phyloP scores from a whole-genome alignment of 192 early-diverging fungal species.

The Phycomyces blakesleeanus region DNA sequence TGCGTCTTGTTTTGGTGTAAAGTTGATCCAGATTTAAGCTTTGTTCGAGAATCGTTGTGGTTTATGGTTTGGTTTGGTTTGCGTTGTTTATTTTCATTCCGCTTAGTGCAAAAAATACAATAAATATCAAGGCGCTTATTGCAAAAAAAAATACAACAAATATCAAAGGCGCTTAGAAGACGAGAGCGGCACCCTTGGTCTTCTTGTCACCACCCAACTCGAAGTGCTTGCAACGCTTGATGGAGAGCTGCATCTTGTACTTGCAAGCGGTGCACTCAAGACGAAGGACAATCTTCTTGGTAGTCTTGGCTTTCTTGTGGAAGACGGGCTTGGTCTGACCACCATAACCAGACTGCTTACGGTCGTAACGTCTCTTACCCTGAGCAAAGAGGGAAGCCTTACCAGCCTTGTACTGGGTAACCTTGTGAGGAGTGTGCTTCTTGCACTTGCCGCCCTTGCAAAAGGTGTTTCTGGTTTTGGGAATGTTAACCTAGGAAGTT shows the following conservation, averaged over 20 bases:
- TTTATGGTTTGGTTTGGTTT: too few species aligned
- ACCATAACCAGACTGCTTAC: constrained; percentile 99
- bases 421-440: constrained; percentile 99
- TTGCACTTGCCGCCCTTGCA: constrained; percentile 97
- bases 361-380: constrained; percentile 68
- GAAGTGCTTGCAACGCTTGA: constrained; percentile 99
- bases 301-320: constrained; percentile 99
- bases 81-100: too few species aligned
- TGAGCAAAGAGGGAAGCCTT: constrained; percentile 99
- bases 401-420: constrained; percentile 99
- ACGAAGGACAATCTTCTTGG: constrained; percentile 99
- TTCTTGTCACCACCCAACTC: constrained; percentile 99
- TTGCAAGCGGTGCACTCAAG: constrained; percentile 98
- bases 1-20: too few species aligned
- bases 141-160: too few species aligned
- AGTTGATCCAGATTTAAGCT: too few species aligned
- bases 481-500: constrained; percentile 87
- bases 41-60: too few species aligned
- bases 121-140: too few species aligned
- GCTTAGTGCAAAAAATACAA: too few species aligned
- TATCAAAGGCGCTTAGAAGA: constrained; percentile 61
- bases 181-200: constrained; percentile 82
- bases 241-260: constrained; percentile 95
- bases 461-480: constrained; percentile 99
- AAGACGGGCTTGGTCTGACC: constrained; percentile 99